Evolutionary conservation across 2,329 filamentous ascomycete genomes (phyloP).

Genomic region (Arthroderma sp.): DNA sequence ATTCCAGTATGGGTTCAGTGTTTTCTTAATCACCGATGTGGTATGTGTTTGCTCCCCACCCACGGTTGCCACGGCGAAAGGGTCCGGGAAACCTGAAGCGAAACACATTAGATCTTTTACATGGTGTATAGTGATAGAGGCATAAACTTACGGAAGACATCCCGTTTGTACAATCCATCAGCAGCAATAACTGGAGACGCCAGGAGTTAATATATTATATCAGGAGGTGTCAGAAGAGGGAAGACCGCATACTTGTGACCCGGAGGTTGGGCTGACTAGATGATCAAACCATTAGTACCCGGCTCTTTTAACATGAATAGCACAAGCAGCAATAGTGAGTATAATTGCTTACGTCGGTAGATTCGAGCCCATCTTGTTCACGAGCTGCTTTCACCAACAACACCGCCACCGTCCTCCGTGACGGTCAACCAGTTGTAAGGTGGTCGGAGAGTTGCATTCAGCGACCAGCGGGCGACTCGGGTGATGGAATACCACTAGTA

Average conservation of each 20-base stretch:
- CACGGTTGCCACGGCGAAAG: slow-evolving; percentile 92
- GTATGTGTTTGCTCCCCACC: slow-evolving; percentile 97
- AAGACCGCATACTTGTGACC: slow-evolving; percentile 61
- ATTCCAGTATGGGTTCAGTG: slow-evolving; percentile 99
- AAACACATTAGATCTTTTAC: slow-evolving; percentile 9
- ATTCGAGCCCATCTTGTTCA: slow-evolving; percentile 42
- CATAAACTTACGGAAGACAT: slow-evolving; percentile 79
- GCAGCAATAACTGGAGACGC: slow-evolving; percentile 73
- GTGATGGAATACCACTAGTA: too few relatives aligned
- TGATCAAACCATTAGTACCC: too few relatives aligned
- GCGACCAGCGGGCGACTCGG: neutral
- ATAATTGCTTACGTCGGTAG: slow-evolving; percentile 45
- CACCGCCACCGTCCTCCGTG: slow-evolving; percentile 2
- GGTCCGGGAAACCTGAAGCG: slow-evolving; percentile 75
- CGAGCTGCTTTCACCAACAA: neutral
- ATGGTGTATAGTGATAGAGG: neutral
- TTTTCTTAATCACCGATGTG: slow-evolving; percentile 94
- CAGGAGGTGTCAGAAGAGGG: slow-evolving; percentile 11
- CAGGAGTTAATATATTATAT: neutral
- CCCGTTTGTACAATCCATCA: slow-evolving; percentile 95
- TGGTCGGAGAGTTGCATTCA: neutral
- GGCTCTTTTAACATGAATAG: too few relatives aligned
- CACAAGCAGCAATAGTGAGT: slow-evolving; percentile 19
- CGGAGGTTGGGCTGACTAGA: slow-evolving; percentile 70
- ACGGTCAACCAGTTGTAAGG: neutral